Evolutionary conservation across 306 rosid genomes (phyloP), one percentile per base, ranked within the genome.

Genomic region (Oemleria cerasiformis): DNA sequence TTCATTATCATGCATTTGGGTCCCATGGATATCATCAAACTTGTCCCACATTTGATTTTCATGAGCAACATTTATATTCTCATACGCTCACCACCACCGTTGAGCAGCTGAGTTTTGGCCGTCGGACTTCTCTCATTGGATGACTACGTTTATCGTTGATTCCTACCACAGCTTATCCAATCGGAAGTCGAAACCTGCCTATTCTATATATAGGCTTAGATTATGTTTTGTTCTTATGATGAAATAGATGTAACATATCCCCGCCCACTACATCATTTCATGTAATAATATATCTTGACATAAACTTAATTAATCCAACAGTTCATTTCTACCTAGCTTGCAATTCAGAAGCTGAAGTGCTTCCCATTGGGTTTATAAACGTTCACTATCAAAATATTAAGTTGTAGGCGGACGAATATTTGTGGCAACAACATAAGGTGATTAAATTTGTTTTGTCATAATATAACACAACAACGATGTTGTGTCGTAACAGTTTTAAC

Each of bases 1-100:
- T 47, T 80, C 80, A 54, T 66, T 74, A 71, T 77, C 71, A 74
- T 77, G 75, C 82, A 81, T 44, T 55, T n/a, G 66, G 82, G 73
- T 73, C 68, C 66, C 79, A 77, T 39, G 43, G 43, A 41, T 54
- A 77, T 57, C 57, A 76, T 75, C 58, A 61, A 42, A 36, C 8
- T 68, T 16, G 80, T 60, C 43, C 88, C 85, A 75, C 81, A 38
- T 45, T 63, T 45, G 81, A 84, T 81, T 56, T 70, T 56, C 59
- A 63, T 65, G 82, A 73, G 74, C 65, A 62, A n/a, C 56, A 67
- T 77, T 63, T 77, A 51, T 77, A 51, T 48, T 68, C 67, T 63
- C 11, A 40, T 55, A 77, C 72, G 23, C 75, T 73, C 71, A 73
- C 56, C 38, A 44, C 75, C 72, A 75, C 47, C 17, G 41, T 30